Base-by-base conservation (phyloP, 2,329 filamentous ascomycete genomes). In the Aspergillus ibericus region DNA sequence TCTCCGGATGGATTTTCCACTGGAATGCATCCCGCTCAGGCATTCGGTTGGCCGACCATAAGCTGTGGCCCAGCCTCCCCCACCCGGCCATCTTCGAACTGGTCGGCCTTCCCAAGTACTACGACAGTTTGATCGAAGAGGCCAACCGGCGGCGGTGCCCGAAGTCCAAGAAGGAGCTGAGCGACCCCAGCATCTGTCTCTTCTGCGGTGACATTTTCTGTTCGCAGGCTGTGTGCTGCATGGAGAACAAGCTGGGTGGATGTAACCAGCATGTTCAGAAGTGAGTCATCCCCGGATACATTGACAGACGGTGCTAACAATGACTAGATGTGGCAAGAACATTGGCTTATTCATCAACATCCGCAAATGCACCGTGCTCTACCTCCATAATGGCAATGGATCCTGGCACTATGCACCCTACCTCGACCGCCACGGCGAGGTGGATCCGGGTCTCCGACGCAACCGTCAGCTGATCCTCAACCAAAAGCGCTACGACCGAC, bases 151-250 rank as follows among this genome's bases (percentile, higher is more conserved):
- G 89, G 53, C 87, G 85, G 51, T 99, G 95, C 70, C 92, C 92
- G 0, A 96, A 88, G 1, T 96, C 92, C 1, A 92, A 92, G 64
- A 96, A 95, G 72, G 93, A 97, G 66, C 80, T 99, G 52, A 89
- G 88, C 2, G 96, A 99, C 74, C 92, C 95, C 0, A 91, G 90
- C 63, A 85, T 99, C 36, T 99, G 95, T 71, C 83, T 99, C 38
- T 92, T 97, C 78, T 99, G 95, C 71, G 93, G 95, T 34, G 92
- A 93, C n/a, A 91, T 99, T 40, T 93, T 97, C 76, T 99, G 95
- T 77, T 92, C 90, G 9, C 95, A 99, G 79, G 92, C 90, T 47
- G 89, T 93, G 48, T 99, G 95, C 78, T 99, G 95, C 73, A 86
- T 91, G 70, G 68, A 72, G 29, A 87, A 87, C 59, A 85, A 82